A percentile compares a stretch with the other conserved stretches of the same genome.
Conservation (phyloP, 108 stramenopile species). For the Nannochloropsis salina region DNA sequence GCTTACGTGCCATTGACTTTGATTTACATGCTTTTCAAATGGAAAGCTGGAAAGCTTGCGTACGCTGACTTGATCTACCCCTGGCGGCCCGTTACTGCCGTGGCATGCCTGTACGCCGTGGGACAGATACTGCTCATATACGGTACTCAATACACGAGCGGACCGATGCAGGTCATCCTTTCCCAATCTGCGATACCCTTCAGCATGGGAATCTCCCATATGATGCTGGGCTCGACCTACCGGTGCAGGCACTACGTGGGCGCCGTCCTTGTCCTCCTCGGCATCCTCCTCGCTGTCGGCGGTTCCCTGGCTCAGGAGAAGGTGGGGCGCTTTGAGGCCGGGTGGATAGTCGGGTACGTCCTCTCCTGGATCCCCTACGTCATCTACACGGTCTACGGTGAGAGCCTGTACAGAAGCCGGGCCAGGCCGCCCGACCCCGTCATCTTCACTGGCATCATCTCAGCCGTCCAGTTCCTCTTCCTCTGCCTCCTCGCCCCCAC, state of each 20-base stretch:
- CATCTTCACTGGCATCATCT: background rate
- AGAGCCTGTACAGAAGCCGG: background rate
- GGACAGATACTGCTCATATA: background rate
- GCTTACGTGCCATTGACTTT: constrained; percentile 7
- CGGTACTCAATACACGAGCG: background rate
- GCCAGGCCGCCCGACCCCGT: background rate
- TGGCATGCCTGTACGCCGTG: background rate
- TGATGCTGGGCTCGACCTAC: background rate
- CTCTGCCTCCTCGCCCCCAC: constrained; percentile 3
- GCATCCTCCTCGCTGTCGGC: constrained; percentile 13
- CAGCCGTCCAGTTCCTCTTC: background rate
- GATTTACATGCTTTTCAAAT: background rate
- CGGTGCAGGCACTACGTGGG: constrained; percentile 8
- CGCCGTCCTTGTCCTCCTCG: background rate
- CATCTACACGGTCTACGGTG: constrained; percentile 14
- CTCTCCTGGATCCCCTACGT: background rate
- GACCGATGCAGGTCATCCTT: background rate
- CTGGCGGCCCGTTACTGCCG: background rate
- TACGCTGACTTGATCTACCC: constrained; percentile 3
- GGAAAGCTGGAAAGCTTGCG: background rate
- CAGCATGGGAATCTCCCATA: constrained; percentile 1
- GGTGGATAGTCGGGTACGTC: background rate
- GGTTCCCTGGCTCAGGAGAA: background rate
- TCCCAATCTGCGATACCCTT: constrained; percentile 1
- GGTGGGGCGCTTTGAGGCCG: background rate